Base-by-base conservation (phyloP, 805 yeast species). In the Saccharomyces paradoxus region DNA sequence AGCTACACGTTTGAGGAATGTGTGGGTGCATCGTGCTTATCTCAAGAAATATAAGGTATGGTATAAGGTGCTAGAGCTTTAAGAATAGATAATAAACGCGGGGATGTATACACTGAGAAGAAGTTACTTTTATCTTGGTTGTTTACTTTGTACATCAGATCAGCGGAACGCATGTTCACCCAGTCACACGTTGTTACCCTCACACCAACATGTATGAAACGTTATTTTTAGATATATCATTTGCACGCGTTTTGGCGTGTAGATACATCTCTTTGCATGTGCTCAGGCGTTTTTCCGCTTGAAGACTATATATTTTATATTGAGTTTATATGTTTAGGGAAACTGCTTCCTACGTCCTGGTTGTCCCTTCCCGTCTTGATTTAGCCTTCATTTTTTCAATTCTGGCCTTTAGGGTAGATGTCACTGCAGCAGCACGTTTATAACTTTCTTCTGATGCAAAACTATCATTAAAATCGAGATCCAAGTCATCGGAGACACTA, bases 361-460 rank as follows among this genome's bases (percentile, higher is more conserved):
- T 24, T 13, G 47, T 21, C 50, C 30, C 50, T 17, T 44, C 30
- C 50, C 22, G 51, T 51, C 46, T 52, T 59, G 31, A 63, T 66
- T 54, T 76, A 12, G 88, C 88, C 65, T 87, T 87, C 96, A 90
- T 89, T 69, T 86, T 84, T 69, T 88, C 95, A 48, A 90, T 90
- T 62, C 97, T 74, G 0, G 90, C 95, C 67, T 86, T 87, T 64
- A 90, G 78, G 68, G 87, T 92, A 3, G 83, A 80, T 0, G 97
- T 90, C 12, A 89, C 95, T 61, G 87, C 96, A 0, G 94, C 91
- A 0, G 97, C 96, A 50, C 92, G 80, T 60, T 79, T 81, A 97
- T 97, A 90, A 60, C 87, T 83, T 52, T 77, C 81, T 56, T 84
- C 90, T 55, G 81, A 87, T 49, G 77, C 76, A 46, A 63, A 54